phyloP scores from a whole-genome alignment of 768 basidiomycete species.

The Suillus weaverae region DNA sequence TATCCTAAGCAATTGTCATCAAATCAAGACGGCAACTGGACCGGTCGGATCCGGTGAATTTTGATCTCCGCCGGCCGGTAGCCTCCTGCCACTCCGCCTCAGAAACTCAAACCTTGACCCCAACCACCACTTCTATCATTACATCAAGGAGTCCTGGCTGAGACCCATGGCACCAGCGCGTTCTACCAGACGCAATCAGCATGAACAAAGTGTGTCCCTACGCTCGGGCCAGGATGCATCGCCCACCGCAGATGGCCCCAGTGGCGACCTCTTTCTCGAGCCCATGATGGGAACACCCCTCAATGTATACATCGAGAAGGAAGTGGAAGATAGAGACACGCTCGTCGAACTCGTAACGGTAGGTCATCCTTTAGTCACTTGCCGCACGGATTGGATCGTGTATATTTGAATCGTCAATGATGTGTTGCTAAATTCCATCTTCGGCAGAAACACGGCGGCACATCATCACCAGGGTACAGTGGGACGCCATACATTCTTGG shows the following conservation, averaged over 20 bases:
- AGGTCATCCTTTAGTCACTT: constrained; percentile 32
- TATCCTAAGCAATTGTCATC: background rate
- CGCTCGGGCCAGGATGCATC: constrained; percentile 33
- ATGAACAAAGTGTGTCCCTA: constrained; percentile 31
- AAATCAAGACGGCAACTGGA: background rate
- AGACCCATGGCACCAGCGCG: constrained; percentile 86
- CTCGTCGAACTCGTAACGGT: constrained; percentile 68
- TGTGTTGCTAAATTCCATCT: background rate
- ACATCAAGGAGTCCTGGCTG: constrained; percentile 27
- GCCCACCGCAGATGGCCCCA: constrained; percentile 32
- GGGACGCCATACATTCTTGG: constrained; percentile 80
- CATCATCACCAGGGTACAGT: constrained; percentile 72
- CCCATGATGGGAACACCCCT: constrained; percentile 80
- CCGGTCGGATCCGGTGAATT: background rate
- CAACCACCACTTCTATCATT: constrained; percentile 25
- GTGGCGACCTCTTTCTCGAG: constrained; percentile 64
- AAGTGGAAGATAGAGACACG: constrained; percentile 67
- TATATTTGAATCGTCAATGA: constrained; percentile 1
- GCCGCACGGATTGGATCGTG: background rate
- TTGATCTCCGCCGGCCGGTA: constrained; percentile 12
- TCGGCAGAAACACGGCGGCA: constrained; percentile 73
- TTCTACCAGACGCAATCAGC: constrained; percentile 53
- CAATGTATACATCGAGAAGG: constrained; percentile 76
- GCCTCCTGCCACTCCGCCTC: constrained; percentile 19
- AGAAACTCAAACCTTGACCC: constrained; percentile 12